A percentile compares a stretch with the other conserved stretches of the same genome.
Conservation (phyloP, 2,329 filamentous ascomycete species). For the Aspergillus neotritici region DNA sequence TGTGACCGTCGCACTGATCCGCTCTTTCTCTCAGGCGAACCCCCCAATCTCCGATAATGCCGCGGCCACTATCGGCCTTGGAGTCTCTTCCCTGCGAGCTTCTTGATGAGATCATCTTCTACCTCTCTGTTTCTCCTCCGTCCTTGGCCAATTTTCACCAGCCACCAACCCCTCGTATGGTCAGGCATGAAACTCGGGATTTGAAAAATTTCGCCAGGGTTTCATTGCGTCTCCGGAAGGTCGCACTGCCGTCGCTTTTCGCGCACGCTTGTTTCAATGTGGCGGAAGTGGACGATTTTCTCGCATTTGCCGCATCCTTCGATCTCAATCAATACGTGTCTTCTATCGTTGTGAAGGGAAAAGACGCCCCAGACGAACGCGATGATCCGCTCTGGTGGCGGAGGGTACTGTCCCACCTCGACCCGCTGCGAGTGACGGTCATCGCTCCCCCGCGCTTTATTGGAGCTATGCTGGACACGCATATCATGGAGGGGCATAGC, state of each 20-base stretch:
- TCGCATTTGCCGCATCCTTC: slow-evolving; percentile 33
- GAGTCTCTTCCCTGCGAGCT: slow-evolving; percentile 57
- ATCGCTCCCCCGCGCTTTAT: slow-evolving; percentile 59
- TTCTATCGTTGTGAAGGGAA: slow-evolving; percentile 44
- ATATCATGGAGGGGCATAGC: slow-evolving; percentile 52
- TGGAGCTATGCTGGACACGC: slow-evolving; percentile 54
- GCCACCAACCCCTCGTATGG: slow-evolving; percentile 45
- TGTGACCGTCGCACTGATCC: slow-evolving; percentile 10
- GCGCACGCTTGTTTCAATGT: slow-evolving; percentile 45
- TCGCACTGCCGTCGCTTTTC: slow-evolving; percentile 54
- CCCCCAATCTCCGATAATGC: slow-evolving; percentile 10
- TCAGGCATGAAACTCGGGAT: slow-evolving; percentile 28
- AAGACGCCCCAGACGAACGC: slow-evolving; percentile 36
- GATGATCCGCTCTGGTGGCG: slow-evolving; percentile 48
- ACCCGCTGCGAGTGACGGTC: slow-evolving; percentile 52
- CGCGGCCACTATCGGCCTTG: slow-evolving; percentile 19
- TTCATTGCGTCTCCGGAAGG: slow-evolving; percentile 49
- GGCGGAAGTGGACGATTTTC: slow-evolving; percentile 28
- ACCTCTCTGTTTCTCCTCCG: slow-evolving; percentile 47
- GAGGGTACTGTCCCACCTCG: slow-evolving; percentile 49
- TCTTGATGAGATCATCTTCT: slow-evolving; percentile 52
- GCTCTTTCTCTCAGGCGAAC: background rate
- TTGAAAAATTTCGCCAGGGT: slow-evolving; percentile 55
- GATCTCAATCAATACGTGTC: slow-evolving; percentile 37
- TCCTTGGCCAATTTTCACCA: slow-evolving; percentile 47